phyloP scores from a whole-genome alignment of 2,329 filamentous ascomycete genomes.

The Ceratocystis harringtonii region DNA sequence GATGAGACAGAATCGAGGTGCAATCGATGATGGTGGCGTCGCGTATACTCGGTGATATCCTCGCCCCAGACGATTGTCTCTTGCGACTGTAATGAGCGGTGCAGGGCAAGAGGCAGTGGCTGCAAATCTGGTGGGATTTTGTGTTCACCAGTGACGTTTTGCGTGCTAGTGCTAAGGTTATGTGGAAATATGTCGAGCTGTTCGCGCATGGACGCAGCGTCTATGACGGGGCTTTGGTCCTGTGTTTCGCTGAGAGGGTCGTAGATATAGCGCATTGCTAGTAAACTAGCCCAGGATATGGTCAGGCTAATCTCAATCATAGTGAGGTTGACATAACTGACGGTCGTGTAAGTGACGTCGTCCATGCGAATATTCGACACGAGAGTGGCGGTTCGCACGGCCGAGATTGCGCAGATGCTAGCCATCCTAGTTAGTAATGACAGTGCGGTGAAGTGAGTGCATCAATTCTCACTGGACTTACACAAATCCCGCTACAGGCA shows the following conservation, averaged over 20 bases:
- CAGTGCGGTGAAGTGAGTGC: not conserved
- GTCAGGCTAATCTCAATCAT: conserved; percentile 15
- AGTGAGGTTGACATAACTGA: conserved; percentile 15
- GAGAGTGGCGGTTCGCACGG: conserved; percentile 20
- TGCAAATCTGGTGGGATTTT: not conserved
- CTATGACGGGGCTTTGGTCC: conserved; percentile 5
- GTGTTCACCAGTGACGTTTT: not conserved
- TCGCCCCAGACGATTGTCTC: conserved; percentile 12
- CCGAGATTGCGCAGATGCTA: conserved; percentile 27
- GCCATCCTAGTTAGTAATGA: not conserved
- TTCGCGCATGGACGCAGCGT: not conserved
- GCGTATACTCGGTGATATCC: conserved; percentile 20
- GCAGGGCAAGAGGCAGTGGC: conserved; percentile 21
- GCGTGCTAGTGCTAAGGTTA: not conserved
- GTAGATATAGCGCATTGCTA: conserved; percentile 14
- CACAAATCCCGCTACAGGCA: conserved; percentile 22
- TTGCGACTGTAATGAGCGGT: conserved; percentile 3
- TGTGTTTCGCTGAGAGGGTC: conserved; percentile 14
- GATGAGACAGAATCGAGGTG: not conserved
- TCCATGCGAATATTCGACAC: conserved; percentile 10
- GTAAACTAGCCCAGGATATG: conserved; percentile 7
- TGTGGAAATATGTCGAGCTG: conserved; percentile 12
- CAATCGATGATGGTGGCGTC: conserved; percentile 8
- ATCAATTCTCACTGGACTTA: conserved; percentile 14
- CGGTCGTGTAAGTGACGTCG: conserved; percentile 13